Conservation (phyloP, 2,329 filamentous ascomycete species). For the Aureobasidium pullulans region DNA sequence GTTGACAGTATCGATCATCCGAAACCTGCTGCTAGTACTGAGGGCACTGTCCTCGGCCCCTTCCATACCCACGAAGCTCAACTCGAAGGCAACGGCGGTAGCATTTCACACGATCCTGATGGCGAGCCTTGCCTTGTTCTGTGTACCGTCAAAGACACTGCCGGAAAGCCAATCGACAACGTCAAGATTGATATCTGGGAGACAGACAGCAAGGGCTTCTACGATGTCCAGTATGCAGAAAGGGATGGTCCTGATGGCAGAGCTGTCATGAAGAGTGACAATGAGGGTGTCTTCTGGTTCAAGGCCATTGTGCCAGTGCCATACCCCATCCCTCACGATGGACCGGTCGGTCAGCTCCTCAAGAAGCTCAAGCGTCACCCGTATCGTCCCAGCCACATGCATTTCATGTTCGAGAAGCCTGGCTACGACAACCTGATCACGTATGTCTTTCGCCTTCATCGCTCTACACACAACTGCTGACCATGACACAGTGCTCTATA, state of each 20-base stretch:
- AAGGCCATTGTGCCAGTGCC: conserved; percentile 75
- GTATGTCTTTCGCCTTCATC: conserved; percentile 44
- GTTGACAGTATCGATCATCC: conserved; percentile 80
- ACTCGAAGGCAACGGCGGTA: conserved; percentile 46
- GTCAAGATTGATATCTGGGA: conserved; percentile 81
- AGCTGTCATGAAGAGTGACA: conserved; percentile 62
- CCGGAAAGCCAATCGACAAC: conserved; percentile 53
- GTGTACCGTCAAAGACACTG: conserved; percentile 62
- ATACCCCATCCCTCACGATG: conserved; percentile 79
- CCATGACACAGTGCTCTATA: conserved; percentile 59
- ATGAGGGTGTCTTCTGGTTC: conserved; percentile 74
- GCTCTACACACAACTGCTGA: conserved; percentile 12
- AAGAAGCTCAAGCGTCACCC: conserved; percentile 62
- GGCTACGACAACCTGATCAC: conserved; percentile 77
- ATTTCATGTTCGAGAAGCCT: conserved; percentile 80
- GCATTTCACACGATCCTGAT: conserved; percentile 60
- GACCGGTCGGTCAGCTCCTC: conserved; percentile 70
- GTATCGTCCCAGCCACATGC: conserved; percentile 70
- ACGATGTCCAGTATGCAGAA: conserved; percentile 70
- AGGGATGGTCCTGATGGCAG: conserved; percentile 61
- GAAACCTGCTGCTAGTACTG: conserved; percentile 61
- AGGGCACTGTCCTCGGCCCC: conserved; percentile 73
- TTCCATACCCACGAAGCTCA: conserved; percentile 77
- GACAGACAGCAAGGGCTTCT: conserved; percentile 71
- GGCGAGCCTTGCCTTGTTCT: conserved; percentile 65